Conservation (phyloP, 129 eudicot species). For the Logfia minima region DNA sequence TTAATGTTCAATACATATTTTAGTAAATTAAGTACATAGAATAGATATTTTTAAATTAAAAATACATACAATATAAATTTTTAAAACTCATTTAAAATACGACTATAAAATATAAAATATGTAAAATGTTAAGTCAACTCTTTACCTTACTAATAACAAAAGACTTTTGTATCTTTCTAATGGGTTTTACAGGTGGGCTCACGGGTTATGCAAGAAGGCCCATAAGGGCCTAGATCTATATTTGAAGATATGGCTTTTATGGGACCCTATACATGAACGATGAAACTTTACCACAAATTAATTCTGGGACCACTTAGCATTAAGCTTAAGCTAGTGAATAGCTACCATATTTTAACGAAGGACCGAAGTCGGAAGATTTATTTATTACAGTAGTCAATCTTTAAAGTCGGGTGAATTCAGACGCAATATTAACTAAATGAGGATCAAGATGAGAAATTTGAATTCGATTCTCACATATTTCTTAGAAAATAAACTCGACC, state of each 20-base stretch:
- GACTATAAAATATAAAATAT: no score
- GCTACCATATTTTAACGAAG: not conserved
- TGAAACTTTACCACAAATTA: not conserved
- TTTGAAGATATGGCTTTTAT: not conserved
- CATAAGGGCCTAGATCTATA: slow-evolving; percentile 8
- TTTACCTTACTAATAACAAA: not conserved
- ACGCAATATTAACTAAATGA: no score
- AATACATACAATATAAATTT: no score
- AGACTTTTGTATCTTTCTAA: not conserved
- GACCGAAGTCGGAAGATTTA: not conserved
- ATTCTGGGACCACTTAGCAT: slow-evolving; percentile 27
- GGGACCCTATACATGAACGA: slow-evolving; percentile 26
- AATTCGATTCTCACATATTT: not conserved
- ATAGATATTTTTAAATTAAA: no score
- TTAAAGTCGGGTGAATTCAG: not conserved
- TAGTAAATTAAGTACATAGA: no score
- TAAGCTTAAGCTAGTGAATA: not conserved
- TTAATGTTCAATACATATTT: no score
- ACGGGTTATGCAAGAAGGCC: not conserved
- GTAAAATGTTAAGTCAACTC: no score
- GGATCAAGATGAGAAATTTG: not conserved
- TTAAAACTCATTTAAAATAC: no score
- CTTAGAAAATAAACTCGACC: not conserved
- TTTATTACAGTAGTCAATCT: no score
- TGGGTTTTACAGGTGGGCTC: not conserved